These are phyloP conservation scores for Tricholoma saponaceum DNA, from an alignment of 768 basidiomycete species.

Conservation along the genomic window DNA sequence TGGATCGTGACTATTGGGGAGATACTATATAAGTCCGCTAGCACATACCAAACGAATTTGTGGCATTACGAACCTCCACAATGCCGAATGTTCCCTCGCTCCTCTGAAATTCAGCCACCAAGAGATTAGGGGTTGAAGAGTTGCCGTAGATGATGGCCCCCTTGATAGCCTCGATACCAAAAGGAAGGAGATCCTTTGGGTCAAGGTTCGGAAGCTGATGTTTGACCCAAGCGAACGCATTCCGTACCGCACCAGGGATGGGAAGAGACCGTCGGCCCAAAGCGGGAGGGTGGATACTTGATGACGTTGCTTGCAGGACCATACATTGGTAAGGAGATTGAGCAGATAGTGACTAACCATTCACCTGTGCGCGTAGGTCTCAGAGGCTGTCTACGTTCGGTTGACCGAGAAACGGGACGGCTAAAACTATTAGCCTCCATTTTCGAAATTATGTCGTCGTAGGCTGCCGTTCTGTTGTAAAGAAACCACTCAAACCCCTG, in stretches of 20 bases:
- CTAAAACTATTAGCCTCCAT: conserved; percentile 46
- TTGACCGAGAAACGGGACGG: conserved; percentile 32
- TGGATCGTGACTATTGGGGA: conserved; percentile 64
- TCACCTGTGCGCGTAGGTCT: conserved; percentile 39
- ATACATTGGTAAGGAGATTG: not conserved
- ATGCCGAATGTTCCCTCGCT: conserved; percentile 79
- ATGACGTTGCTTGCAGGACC: conserved; percentile 17
- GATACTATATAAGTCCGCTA: not conserved
- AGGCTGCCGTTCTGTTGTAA: conserved; percentile 87
- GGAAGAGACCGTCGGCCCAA: conserved; percentile 22
- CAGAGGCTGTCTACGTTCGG: conserved; percentile 33
- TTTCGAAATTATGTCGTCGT: conserved; percentile 79
- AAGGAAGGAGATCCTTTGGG: conserved; percentile 80
- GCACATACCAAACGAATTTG: not conserved
- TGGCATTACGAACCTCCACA: conserved; percentile 52
- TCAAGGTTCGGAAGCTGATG: conserved; percentile 68
- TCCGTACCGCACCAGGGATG: conserved; percentile 35
- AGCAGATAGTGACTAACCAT: conserved; percentile 1
- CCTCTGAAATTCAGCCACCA: conserved; percentile 78
- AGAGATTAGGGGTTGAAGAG: conserved; percentile 74
- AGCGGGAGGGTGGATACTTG: conserved; percentile 29
- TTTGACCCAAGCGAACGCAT: conserved; percentile 46
- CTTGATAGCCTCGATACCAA: conserved; percentile 74
- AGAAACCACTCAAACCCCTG: conserved; percentile 93
- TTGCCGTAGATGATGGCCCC: conserved; percentile 87